Conservation (phyloP, 1,284 basidiomycete genomes). For the Leccinum olivaceoglutinosum region DNA sequence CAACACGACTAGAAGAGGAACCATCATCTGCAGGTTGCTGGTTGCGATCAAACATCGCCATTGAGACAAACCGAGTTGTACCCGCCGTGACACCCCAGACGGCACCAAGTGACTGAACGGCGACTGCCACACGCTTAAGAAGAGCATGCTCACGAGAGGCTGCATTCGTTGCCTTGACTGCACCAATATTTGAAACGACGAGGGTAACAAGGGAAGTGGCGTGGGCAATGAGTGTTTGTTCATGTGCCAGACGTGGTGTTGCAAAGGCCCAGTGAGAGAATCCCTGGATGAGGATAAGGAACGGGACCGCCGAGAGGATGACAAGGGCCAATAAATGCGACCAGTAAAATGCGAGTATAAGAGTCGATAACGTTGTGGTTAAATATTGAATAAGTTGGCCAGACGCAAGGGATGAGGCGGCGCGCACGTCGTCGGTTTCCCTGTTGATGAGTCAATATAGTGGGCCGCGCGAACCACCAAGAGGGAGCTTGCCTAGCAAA, state of each 20-base stretch:
- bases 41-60: slow-evolving; percentile 55
- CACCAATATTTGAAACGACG: slow-evolving; percentile 66
- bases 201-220: too few relatives aligned
- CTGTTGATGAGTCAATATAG: too few relatives aligned
- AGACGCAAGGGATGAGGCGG: slow-evolving; percentile 73
- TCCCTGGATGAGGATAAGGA: slow-evolving; percentile 71
- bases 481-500: too few relatives aligned
- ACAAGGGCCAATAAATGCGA: slow-evolving; percentile 86
- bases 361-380: slow-evolving; percentile 13
- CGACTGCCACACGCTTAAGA: slow-evolving; percentile 41
- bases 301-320: slow-evolving; percentile 86
- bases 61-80: slow-evolving; percentile 71
- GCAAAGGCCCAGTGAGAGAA: slow-evolving; percentile 63
- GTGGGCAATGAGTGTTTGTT: slow-evolving; percentile 63
- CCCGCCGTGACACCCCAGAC: slow-evolving; percentile 78
- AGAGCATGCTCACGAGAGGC: slow-evolving; percentile 52
- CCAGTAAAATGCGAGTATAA: slow-evolving; percentile 77
- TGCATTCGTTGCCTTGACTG: slow-evolving; percentile 96
- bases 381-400: slow-evolving; percentile 71
- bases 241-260: slow-evolving; percentile 61
- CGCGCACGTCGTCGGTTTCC: slow-evolving; percentile 10
- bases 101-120: slow-evolving; percentile 53
- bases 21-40: too few relatives aligned
- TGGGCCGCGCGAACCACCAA: too few relatives aligned
- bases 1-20: too few relatives aligned